These are phyloP conservation scores for Pedinophyceae sp. DNA, from an alignment of 139 green algal genomes.

Conservation along the genomic window DNA sequence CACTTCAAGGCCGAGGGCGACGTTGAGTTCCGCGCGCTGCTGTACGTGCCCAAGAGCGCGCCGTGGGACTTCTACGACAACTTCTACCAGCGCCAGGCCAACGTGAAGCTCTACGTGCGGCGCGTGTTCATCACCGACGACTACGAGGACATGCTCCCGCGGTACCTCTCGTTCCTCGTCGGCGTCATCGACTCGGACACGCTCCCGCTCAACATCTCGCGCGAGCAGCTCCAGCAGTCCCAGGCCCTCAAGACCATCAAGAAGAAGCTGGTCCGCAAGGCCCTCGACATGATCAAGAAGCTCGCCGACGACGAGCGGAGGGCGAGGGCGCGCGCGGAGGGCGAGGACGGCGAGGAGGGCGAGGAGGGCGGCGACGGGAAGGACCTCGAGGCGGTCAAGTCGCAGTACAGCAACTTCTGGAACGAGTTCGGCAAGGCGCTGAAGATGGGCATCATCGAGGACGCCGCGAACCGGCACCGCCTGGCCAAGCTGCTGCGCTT, in stretches of 20 bases:
- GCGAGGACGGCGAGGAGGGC: constrained; percentile 13
- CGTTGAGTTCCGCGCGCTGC: constrained; percentile 91
- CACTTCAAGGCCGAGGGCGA: constrained; percentile 98
- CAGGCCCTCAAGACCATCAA: constrained; percentile 90
- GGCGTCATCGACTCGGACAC: constrained; percentile 94
- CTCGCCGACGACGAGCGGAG: constrained; percentile 62
- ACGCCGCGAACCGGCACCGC: constrained; percentile 64
- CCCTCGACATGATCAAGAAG: constrained; percentile 84
- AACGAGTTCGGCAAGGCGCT: constrained; percentile 70
- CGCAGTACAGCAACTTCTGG: constrained; percentile 81
- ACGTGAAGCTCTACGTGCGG: constrained; percentile 84
- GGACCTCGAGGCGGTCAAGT: constrained; percentile 19
- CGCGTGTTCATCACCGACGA: constrained; percentile 89
- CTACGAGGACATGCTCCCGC: constrained; percentile 82
- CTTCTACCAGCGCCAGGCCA: constrained; percentile 17
- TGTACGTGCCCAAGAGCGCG: constrained; percentile 69
- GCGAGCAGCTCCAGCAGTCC: constrained; percentile 89
- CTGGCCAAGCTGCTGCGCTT: constrained; percentile 77
- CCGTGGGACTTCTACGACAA: constrained; percentile 46
- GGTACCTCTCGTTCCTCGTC: constrained; percentile 57
- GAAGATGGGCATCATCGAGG: constrained; percentile 97
- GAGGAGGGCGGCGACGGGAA: constrained; percentile 14
- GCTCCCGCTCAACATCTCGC: constrained; percentile 79
- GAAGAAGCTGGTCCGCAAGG: constrained; percentile 92
- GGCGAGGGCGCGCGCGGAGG: constrained; percentile 3